Evolutionary conservation across 1,139 yeast species (phyloP), one percentile per base, ranked within the genome.

Genomic region (Entelexis paramagnoliae): DNA sequence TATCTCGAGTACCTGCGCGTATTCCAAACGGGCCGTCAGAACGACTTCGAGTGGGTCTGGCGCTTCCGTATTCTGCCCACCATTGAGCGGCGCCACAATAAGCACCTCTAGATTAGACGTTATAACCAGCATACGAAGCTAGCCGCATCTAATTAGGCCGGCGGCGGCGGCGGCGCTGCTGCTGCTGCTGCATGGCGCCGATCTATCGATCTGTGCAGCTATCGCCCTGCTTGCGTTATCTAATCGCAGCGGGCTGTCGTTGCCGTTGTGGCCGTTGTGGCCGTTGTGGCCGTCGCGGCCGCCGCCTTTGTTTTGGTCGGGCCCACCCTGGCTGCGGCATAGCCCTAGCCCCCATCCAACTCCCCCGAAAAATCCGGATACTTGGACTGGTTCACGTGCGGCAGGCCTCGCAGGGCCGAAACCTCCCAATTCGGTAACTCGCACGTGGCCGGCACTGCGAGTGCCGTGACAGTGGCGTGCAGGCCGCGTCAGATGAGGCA

Each of bases 391-490:
- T 28, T 28, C 13, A 13, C 13, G 30, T 7, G 30, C 30, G 30
- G 30, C 30, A 7, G 6, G 24, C 24, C 6, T 22, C 4, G 24
- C 24, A 22, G 24, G 24, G 24, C 24, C 6, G 24, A 22, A 22
- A 22, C 24, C 97, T 62, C 89, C 96, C 43, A 91, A 82, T 63
- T 91, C 96, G 54, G 89, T 72, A 16, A 91, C 81, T 63, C 91
- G 75, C 60, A 88, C 73, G 66, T 91, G 95, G 65, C 89, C 95
- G 55, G 87, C 96, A 66, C 91, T 97, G 0, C 95, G 89, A 66
- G 87, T 88, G 38, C 97, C 98, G 59, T 91, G 41, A 36, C 28
- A 11, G 41, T 36, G 41, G 41, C 41, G 41, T 36, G 28, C 41
- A 36, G 41, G 17, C 28, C 17, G 28, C 41, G 39, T 35, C 26